Conservation (phyloP, 169 alveolate genomes). For the Plasmodium knowlesi region DNA sequence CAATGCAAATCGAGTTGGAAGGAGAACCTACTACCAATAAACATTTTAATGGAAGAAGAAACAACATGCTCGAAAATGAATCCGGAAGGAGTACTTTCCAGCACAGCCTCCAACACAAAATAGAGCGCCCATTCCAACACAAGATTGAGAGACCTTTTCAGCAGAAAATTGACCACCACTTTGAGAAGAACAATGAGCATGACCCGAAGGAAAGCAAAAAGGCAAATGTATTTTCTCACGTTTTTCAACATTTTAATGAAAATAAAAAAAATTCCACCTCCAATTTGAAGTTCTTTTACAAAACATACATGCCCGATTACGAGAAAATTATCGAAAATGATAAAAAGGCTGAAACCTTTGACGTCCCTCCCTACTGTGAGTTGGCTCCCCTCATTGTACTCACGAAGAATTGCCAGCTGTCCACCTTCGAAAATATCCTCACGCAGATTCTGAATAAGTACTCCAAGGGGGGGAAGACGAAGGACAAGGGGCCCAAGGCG, state of each 20-base stretch:
- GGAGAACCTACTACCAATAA: neutral
- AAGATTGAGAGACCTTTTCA: neutral
- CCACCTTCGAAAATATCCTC: constrained; percentile 77
- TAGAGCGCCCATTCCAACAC: neutral
- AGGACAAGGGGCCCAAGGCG: constrained; percentile 18
- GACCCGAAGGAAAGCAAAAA: constrained; percentile 9
- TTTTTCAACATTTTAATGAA: constrained; percentile 55
- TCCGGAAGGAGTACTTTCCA: neutral
- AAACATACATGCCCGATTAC: constrained; percentile 73
- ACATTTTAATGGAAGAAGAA: neutral
- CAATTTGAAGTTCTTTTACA: constrained; percentile 53
- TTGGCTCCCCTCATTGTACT: constrained; percentile 78
- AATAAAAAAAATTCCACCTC: constrained; percentile 39
- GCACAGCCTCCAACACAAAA: neutral
- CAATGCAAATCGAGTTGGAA: constrained; percentile 6
- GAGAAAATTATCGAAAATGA: constrained; percentile 72
- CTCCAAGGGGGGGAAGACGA: constrained; percentile 28
- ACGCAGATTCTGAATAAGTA: constrained; percentile 68
- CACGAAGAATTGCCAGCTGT: constrained; percentile 78
- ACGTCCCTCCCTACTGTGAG: constrained; percentile 86
- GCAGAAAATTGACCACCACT: neutral
- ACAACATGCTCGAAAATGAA: neutral
- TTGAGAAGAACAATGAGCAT: neutral
- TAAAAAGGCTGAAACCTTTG: constrained; percentile 61
- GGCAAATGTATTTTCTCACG: constrained; percentile 51